Conservation (phyloP, 2,329 filamentous ascomycete species). For the Calonectria pauciramosa region DNA sequence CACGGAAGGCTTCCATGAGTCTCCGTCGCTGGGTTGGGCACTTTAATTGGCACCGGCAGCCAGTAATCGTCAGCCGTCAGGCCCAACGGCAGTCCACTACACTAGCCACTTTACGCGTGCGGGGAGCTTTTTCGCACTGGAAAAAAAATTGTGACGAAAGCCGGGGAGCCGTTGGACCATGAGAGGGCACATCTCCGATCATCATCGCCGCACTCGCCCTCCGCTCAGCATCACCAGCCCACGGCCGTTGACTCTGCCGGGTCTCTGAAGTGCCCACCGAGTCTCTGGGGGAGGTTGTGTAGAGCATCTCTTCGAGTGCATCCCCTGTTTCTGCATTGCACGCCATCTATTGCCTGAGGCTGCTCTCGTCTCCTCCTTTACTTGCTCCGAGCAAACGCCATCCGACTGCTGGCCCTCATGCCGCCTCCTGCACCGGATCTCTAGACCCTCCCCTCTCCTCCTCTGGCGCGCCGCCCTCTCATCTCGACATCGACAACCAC, state of each 20-base stretch:
- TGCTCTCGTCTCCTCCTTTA: neutral
- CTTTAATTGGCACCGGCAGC: constrained; percentile 16
- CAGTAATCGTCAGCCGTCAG: constrained; percentile 17
- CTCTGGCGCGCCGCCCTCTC: constrained; percentile 32
- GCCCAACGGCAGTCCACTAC: constrained; percentile 30
- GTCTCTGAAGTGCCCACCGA: neutral
- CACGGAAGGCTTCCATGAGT: constrained; percentile 16
- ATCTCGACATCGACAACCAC: constrained; percentile 38
- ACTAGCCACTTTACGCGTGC: constrained; percentile 39
- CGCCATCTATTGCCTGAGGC: constrained; percentile 10
- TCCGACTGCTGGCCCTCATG: constrained; percentile 45
- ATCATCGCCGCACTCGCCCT: constrained; percentile 32
- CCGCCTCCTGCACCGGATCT: constrained; percentile 50
- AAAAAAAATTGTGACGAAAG: constrained; percentile 51
- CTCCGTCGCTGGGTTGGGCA: constrained; percentile 14
- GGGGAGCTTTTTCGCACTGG: constrained; percentile 39
- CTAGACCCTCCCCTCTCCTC: constrained; percentile 42
- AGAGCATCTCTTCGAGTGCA: neutral
- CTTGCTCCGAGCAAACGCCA: neutral
- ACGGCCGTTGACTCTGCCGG: neutral
- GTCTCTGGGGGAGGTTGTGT: neutral
- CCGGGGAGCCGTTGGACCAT: constrained; percentile 44
- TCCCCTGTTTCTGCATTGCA: neutral
- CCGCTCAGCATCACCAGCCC: constrained; percentile 22
- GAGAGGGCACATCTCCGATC: constrained; percentile 38